Base-by-base conservation (phyloP, 176 grass and related monocot species). In the Oryza glumipatula region DNA sequence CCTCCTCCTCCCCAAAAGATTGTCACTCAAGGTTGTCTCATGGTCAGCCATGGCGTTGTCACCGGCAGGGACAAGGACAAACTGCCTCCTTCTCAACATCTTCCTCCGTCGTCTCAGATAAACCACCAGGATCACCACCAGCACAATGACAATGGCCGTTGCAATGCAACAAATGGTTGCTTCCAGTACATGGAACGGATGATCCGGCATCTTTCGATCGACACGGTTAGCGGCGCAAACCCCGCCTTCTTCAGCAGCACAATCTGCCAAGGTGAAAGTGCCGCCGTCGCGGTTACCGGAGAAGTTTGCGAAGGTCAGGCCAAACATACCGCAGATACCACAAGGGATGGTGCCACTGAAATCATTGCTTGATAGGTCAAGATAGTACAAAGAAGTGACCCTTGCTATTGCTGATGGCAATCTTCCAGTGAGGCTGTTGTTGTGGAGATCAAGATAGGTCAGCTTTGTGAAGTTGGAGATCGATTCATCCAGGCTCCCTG, bases 331-430 rank as follows among this genome's bases (percentile, higher is more conserved):
- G 30, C 95, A 97, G 5, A 97, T 81, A 65, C 84, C 90, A 90
- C 88, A 94, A 2, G 95, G 95, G 35, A 92, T 87, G 38, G 63
- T 21, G 77, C 85, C 92, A 83, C 79, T 83, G 66, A 97, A 89
- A 64, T 91, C 22, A 64, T 97, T 97, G 64, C 80, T 77, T 47
- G 95, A 97, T 7, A 97, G n/a, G 80, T 97, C 95, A 77, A 97
- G 90, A 89, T 97, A 97, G 51, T 72, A 82, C 70, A 92, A 58
- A 73, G 82, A 86, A 69, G 84, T 85, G 3, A 94, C 74, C 79
- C 89, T 67, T 51, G 81, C 72, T 38, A 97, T 64, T 74, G 81
- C 84, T 67, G 80, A n/a, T 32, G 95, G 95, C 64, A 97, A 92
- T 17, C 73, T 85, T 79, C 95, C 92, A 2, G 49, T 74, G 65